These are phyloP conservation scores for Cladosporium velox DNA, from an alignment of 2,329 filamentous ascomycete genomes.

Conservation along the genomic window DNA sequence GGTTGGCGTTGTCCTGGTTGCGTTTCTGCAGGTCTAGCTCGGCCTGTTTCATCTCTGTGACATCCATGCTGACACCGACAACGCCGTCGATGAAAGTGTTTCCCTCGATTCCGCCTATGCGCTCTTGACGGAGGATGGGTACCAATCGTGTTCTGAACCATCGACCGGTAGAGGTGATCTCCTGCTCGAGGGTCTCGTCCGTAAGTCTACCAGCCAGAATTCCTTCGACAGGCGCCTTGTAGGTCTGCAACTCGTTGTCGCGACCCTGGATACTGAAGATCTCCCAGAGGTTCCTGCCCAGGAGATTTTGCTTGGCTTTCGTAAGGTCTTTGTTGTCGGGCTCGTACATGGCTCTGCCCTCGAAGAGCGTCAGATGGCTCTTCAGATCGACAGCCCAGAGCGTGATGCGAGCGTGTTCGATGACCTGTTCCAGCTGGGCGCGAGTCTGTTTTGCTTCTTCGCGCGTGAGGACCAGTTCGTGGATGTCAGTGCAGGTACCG, in stretches of 20 bases:
- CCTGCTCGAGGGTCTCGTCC: conserved; percentile 66
- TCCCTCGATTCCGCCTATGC: conserved; percentile 53
- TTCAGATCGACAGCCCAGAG: conserved; percentile 71
- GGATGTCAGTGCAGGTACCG: conserved; percentile 77
- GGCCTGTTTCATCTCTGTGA: conserved; percentile 69
- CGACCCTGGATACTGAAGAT: conserved; percentile 53
- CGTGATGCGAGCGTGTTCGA: conserved; percentile 73
- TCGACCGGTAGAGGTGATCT: conserved; percentile 57
- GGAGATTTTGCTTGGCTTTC: conserved; percentile 34
- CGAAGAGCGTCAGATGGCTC: conserved; percentile 65
- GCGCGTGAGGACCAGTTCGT: conserved; percentile 70
- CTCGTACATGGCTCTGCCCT: conserved; percentile 57
- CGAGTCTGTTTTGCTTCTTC: conserved; percentile 65
- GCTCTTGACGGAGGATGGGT: conserved; percentile 62
- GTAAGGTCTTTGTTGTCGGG: conserved; percentile 18
- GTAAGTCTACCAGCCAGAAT: conserved; percentile 63
- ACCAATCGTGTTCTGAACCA: conserved; percentile 74
- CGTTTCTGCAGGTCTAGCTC: conserved; percentile 65
- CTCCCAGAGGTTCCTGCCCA: conserved; percentile 65
- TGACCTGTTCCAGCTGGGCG: conserved; percentile 71
- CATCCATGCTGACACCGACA: conserved; percentile 77
- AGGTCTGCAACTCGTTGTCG: conserved; percentile 39
- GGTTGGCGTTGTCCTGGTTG: conserved; percentile 69
- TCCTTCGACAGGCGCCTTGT: conserved; percentile 61
- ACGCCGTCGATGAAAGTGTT: conserved; percentile 66